Evolutionary conservation across 345 rosid genomes (phyloP), one percentile per base, ranked within the genome.

Genomic region (Hevea brasiliensis): DNA sequence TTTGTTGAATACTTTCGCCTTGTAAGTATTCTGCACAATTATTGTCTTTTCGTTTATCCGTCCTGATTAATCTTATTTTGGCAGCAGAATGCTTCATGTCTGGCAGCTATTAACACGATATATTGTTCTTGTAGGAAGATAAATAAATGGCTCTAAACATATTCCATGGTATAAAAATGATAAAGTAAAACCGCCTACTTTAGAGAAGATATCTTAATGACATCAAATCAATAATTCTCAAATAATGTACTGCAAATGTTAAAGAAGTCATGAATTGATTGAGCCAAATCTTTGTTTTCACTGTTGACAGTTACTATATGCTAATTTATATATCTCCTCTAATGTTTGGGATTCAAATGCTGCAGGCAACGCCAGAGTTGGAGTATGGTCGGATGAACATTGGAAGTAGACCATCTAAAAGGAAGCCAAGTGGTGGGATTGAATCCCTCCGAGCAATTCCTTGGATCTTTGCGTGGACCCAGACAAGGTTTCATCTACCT

Each of bases 401-500:
- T 20, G 99, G 98, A 63, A 96, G 99, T 55, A 86, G 98, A 66
- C 99, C 98, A 56, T 90, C 99, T 47, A 96, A 91, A 87, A 70
- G 98, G 78, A 93, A 91, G 85, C 99, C 98, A 20, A 91, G 97
- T 40, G 98, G 99, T 27, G 99, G 99, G 45, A 93, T 95, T 0
- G 97, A 93, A 78, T 87, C 98, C 51, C 94, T 96, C 12, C 90
- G 98, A 67, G 98, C 98, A 58, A 95, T 95, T 80, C 98, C 99
- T 35, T 93, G 97, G 98, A 93, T 96, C 71, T 96, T 96, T 83
- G 98, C 92, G 0, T 96, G 98, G 99, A 93, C 97, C 0, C 98
- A 89, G 75, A 95, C 97, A 12, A 88, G 97, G 76, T 93, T 95
- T 74, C 98, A 93, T 86, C 98, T 93, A 65, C 98, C 98, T 0